A percentile compares a stretch with the other conserved stretches of the same genome.
These are phyloP conservation scores for Sporothrix dimorphospora DNA, from an alignment of 2,329 filamentous ascomycete genomes.

Conservation along the genomic window DNA sequence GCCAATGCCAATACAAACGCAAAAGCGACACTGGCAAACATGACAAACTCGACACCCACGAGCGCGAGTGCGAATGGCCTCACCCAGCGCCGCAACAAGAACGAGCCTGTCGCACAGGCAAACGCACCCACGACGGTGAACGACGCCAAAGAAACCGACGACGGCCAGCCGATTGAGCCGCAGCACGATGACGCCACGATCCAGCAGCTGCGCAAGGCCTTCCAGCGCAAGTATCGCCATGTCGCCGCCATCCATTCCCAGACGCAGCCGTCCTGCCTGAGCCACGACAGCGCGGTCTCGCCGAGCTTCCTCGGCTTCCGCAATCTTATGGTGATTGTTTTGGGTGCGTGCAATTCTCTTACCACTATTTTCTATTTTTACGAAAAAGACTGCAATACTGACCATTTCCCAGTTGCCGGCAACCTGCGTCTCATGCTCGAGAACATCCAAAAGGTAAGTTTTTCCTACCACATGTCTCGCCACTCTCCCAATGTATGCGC, in stretches of 20 bases:
- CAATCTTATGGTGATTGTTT: slow-evolving; percentile 92
- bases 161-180: not conserved
- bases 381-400: not conserved
- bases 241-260: slow-evolving; percentile 81
- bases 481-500: slow-evolving; percentile 25
- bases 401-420: slow-evolving; percentile 68
- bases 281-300: slow-evolving; percentile 72
- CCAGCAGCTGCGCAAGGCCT: slow-evolving; percentile 42
- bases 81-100: slow-evolving; percentile 10
- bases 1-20: not conserved
- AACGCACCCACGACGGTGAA: not conserved
- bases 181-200: slow-evolving; percentile 35
- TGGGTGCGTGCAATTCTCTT: slow-evolving; percentile 59
- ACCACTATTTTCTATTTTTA: slow-evolving; percentile 26
- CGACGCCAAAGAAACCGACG: not conserved
- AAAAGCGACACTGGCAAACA: not conserved
- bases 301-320: slow-evolving; percentile 93
- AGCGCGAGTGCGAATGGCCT: not conserved
- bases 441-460: slow-evolving; percentile 85
- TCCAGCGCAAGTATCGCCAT: slow-evolving; percentile 80
- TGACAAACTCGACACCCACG: not conserved
- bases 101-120: not conserved
- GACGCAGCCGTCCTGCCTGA: slow-evolving; percentile 76
- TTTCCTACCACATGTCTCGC: not conserved
- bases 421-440: slow-evolving; percentile 95